These are phyloP conservation scores for Tetramitus jugosus DNA, from an alignment of 208 protist species.

Conservation along the genomic window DNA sequence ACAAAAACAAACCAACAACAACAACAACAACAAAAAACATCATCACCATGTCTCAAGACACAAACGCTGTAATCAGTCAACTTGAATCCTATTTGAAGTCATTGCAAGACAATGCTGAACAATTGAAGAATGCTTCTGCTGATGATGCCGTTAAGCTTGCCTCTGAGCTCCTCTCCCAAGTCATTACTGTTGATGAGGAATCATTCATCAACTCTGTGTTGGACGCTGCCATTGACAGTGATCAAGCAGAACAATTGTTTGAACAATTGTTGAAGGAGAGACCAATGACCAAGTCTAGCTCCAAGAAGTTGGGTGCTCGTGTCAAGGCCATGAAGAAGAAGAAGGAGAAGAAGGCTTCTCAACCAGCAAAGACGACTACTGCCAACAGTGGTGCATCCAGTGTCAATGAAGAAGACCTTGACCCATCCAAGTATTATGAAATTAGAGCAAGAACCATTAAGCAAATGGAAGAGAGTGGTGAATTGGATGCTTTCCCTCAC, in stretches of 20 bases:
- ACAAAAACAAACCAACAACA: no score
- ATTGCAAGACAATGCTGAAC: no score
- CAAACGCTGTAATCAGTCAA: no score
- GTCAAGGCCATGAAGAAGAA: not conserved
- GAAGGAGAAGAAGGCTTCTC: conserved; percentile 22
- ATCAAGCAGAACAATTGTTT: not conserved
- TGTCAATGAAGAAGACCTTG: not conserved
- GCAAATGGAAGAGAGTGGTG: conserved; percentile 23
- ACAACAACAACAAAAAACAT: no score
- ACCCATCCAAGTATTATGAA: conserved; percentile 44
- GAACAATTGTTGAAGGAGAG: not conserved
- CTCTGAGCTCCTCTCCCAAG: not conserved
- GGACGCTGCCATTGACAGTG: not conserved
- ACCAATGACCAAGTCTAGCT: conserved; percentile 15
- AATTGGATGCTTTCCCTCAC: conserved; percentile 88
- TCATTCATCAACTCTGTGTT: not conserved
- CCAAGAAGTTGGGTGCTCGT: conserved; percentile 25
- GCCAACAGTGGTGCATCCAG: not conserved
- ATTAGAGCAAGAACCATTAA: conserved; percentile 39
- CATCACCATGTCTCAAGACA: no score
- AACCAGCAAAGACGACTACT: not conserved
- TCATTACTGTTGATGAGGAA: not conserved
- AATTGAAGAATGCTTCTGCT: no score
- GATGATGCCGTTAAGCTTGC: not conserved
- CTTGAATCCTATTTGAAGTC: no score